Evolutionary conservation across 495 filamentous ascomycete species (phyloP).

Genomic region (Aspergillus ostianus): DNA sequence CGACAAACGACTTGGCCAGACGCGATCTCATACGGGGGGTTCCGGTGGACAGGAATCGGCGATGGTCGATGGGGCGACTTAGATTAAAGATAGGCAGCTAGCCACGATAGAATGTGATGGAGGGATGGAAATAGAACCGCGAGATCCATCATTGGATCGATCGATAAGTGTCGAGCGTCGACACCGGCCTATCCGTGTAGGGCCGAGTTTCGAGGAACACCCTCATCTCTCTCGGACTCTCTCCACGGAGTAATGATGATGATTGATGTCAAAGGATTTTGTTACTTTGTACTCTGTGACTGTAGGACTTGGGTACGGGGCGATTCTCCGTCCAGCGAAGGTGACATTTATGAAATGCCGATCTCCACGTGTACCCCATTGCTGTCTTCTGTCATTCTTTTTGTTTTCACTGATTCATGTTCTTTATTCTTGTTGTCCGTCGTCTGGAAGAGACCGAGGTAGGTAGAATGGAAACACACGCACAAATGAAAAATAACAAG

Average conservation of each 20-base stretch:
- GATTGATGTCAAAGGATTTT: neutral
- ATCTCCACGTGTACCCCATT: neutral
- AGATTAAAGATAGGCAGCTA: conserved; percentile 10
- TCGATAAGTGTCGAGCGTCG: neutral
- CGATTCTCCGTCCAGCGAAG: neutral
- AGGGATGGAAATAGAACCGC: conserved; percentile 5
- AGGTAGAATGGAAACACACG: neutral
- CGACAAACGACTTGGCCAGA: conserved; percentile 6
- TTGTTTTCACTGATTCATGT: neutral
- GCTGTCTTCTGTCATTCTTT: neutral
- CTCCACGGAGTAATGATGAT: neutral
- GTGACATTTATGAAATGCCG: neutral
- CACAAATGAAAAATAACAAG: neutral
- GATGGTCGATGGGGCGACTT: conserved; percentile 10
- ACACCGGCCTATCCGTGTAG: neutral
- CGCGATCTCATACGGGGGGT: conserved; percentile 15
- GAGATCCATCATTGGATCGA: neutral
- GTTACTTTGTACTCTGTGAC: no score
- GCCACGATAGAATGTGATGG: conserved; percentile 2
- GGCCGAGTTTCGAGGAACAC: neutral
- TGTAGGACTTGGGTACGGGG: no score
- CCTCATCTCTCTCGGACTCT: neutral
- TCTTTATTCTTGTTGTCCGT: neutral
- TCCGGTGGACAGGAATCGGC: conserved; percentile 20
- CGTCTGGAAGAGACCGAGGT: neutral